Evolutionary conservation across 2,329 filamentous ascomycete species (phyloP), one percentile per base, ranked within the genome.

Genomic region (Aspergillus oerlinghausenensis): DNA sequence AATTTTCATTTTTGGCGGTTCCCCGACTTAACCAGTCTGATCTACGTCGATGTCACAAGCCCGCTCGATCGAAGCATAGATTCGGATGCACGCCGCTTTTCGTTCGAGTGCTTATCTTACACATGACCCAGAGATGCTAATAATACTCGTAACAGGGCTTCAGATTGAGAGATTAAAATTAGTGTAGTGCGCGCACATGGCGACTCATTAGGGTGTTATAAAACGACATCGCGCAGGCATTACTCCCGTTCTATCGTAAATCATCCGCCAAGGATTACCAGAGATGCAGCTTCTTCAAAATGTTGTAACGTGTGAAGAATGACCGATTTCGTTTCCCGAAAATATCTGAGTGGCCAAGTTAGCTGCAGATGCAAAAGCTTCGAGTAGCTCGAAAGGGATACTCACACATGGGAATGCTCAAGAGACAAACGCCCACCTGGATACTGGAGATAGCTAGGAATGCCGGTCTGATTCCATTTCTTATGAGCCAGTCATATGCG

Each of bases 341-440:
- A 14, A 94, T 73, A 72, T 94, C 89, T 92, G 61, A 1, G 6
- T 17, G 50, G 51, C 54, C 29, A 49, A 42, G 50, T 55, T 23
- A 55, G 51, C 29, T 29, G 19, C 6, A 50, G 40, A 42, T 51
- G 48, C n/a, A 42, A 55, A 38, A n/a, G 32, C 7, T 47, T 26
- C 35, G 26, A n/a, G 35, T 32, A 32, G 55, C 23, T 29, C 11
- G 7, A 40, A 6, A 26, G n/a, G n/a, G n/a, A 19, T 40, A 83
- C 90, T 81, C 85, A 95, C 90, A 88, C 82, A 88, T 83, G 0
- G 90, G 89, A 56, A 96, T 80, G 53, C 86, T 91, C 61, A 89
- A 70, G 51, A 88, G 70, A 71, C 91, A 96, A 50, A 96, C 79
- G 1, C 79, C 86, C 0, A 96, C 80, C 75, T 97, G 91, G 19